A percentile compares a stretch with the other conserved stretches of the same genome.
These are phyloP conservation scores for Penicillium manginii DNA, from an alignment of 495 filamentous ascomycete species.

Conservation along the genomic window DNA sequence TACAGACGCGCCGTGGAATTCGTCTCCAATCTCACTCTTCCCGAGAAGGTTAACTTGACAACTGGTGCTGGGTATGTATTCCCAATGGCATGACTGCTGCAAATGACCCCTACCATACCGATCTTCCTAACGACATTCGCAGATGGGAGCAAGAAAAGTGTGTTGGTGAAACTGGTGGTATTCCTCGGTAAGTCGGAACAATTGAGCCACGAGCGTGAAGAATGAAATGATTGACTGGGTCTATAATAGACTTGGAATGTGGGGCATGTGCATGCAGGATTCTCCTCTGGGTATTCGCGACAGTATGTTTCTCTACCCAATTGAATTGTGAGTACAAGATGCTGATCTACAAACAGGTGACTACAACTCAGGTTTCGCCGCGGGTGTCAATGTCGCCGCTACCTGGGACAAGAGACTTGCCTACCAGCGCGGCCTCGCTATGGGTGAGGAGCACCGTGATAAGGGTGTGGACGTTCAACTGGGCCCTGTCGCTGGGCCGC, in stretches of 20 bases:
- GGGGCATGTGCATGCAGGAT: slow-evolving; percentile 85
- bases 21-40: slow-evolving; percentile 79
- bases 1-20: slow-evolving; percentile 77
- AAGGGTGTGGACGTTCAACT: slow-evolving; percentile 88
- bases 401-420: slow-evolving; percentile 77
- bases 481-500: slow-evolving; percentile 86
- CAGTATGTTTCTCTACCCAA: slow-evolving; percentile 43
- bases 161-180: slow-evolving; percentile 68
- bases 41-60: slow-evolving; percentile 92
- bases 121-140: background rate
- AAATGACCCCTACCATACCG: background rate
- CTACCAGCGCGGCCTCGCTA: slow-evolving; percentile 73
- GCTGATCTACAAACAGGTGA: slow-evolving; percentile 54
- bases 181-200: slow-evolving; percentile 38
- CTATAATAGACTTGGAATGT: slow-evolving; percentile 73
- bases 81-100: slow-evolving; percentile 5
- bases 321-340: background rate
- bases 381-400: slow-evolving; percentile 81
- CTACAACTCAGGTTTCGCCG: slow-evolving; percentile 78
- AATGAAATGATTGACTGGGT: slow-evolving; percentile 9
- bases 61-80: slow-evolving; percentile 74
- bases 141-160: slow-evolving; percentile 79
- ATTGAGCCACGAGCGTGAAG: slow-evolving; percentile 1
- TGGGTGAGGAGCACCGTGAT: slow-evolving; percentile 77
- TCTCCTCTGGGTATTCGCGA: slow-evolving; percentile 82